Percentiles rank a stretch among this genome's conserved stretches.
phyloP scores from a whole-genome alignment of 2,329 filamentous ascomycete genomes.

The Cladosporium sp. region DNA sequence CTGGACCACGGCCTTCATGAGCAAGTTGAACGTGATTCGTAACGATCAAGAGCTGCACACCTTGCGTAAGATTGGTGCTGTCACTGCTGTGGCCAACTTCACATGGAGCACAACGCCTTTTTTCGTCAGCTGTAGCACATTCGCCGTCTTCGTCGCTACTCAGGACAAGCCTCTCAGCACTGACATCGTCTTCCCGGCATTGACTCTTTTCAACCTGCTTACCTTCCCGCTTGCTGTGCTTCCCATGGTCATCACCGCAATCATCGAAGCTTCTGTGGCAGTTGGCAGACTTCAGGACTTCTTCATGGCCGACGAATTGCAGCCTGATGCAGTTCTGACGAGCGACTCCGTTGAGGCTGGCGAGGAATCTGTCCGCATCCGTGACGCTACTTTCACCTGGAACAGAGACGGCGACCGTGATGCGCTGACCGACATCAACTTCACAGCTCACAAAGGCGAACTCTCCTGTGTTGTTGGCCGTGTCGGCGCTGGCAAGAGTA shows the following conservation, averaged over 20 bases:
- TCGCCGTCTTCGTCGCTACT: slow-evolving; percentile 88
- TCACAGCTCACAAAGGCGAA: slow-evolving; percentile 87
- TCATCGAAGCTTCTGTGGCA: slow-evolving; percentile 94
- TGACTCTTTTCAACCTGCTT: slow-evolving; percentile 91
- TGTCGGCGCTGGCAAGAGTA: slow-evolving; percentile 95
- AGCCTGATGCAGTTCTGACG: slow-evolving; percentile 74
- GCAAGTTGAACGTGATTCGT: slow-evolving; percentile 91
- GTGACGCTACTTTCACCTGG: slow-evolving; percentile 91
- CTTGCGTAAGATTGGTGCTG: slow-evolving; percentile 90
- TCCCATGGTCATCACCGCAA: slow-evolving; percentile 96
- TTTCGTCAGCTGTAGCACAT: slow-evolving; percentile 94
- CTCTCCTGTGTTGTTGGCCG: slow-evolving; percentile 89
- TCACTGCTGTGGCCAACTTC: slow-evolving; percentile 92
- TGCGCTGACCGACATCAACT: slow-evolving; percentile 79
- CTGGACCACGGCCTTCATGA: slow-evolving; percentile 96
- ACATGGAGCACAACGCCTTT: slow-evolving; percentile 98
- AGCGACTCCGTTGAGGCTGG: slow-evolving; percentile 72
- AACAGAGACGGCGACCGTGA: slow-evolving; percentile 71
- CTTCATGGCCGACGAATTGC: slow-evolving; percentile 84
- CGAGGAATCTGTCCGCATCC: slow-evolving; percentile 81
- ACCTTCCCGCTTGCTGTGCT: slow-evolving; percentile 92
- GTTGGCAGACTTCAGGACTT: slow-evolving; percentile 82
- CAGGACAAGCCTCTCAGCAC: slow-evolving; percentile 79
- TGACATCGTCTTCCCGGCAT: slow-evolving; percentile 91
- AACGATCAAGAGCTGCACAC: slow-evolving; percentile 97